Evolutionary conservation across 306 rosid genomes (phyloP).

Genomic region (Pyrus bretschneideri): DNA sequence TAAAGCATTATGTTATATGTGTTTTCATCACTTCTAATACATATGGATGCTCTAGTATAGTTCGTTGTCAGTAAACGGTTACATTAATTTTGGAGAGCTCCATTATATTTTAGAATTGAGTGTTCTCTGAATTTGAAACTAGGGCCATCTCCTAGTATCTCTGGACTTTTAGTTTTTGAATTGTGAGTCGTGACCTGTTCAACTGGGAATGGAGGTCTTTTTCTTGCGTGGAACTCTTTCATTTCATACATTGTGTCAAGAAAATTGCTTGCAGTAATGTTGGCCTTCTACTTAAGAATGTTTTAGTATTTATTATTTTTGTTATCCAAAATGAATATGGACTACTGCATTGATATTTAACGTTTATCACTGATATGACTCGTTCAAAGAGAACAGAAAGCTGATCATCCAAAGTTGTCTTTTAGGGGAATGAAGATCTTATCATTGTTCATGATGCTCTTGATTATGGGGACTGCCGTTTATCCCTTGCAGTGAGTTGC

Average conservation of each 20-base stretch:
- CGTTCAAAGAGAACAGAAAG: background rate
- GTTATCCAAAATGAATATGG: background rate
- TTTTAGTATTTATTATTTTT: background rate
- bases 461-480: slow-evolving; percentile 75
- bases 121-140: background rate
- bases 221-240: background rate
- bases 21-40: background rate
- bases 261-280: background rate
- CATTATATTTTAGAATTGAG: background rate
- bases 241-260: background rate
- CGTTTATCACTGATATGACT: background rate
- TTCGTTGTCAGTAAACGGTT: background rate
- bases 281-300: background rate
- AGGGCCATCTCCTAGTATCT: background rate
- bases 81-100: background rate
- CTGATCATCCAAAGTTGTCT: background rate
- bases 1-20: background rate
- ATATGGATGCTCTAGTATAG: background rate
- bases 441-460: slow-evolving; percentile 81
- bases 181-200: background rate
- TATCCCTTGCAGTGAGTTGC: slow-evolving; percentile 77
- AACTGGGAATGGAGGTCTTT: background rate
- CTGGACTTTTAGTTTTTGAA: background rate
- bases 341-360: background rate
- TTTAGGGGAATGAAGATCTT: slow-evolving; percentile 70